Percentiles rank a stretch among this genome's conserved stretches.
These are phyloP conservation scores for Ogataea methanolica DNA, from an alignment of 805 yeast species.

Conservation along the genomic window DNA sequence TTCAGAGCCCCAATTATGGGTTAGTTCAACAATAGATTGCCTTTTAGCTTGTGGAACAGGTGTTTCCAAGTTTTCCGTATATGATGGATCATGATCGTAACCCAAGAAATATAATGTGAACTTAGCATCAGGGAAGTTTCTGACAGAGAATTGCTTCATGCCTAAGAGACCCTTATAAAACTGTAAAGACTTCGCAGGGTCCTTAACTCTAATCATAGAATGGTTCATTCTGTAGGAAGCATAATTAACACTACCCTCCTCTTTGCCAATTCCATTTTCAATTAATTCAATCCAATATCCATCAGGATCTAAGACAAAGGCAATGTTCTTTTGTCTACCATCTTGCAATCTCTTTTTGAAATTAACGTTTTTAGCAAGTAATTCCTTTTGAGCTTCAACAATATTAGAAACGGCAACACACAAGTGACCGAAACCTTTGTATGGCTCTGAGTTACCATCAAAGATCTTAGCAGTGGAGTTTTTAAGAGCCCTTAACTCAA, in stretches of 20 bases:
- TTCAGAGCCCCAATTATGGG: conserved; percentile 97
- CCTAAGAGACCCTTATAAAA: conserved; percentile 82
- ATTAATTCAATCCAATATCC: conserved; percentile 96
- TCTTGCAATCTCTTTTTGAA: conserved; percentile 83
- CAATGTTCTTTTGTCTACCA: conserved; percentile 91
- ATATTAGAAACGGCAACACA: conserved; percentile 85
- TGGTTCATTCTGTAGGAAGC: conserved; percentile 65
- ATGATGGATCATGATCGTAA: conserved; percentile 46
- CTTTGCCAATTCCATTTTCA: conserved; percentile 45
- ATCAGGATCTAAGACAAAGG: conserved; percentile 92
- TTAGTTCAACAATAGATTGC: conserved; percentile 80
- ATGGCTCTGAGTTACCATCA: conserved; percentile 82
- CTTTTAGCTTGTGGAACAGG: conserved; percentile 34
- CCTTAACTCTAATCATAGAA: conserved; percentile 89
- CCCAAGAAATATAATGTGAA: conserved; percentile 87
- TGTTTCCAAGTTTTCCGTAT: conserved; percentile 38
- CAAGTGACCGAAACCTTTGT: conserved; percentile 92
- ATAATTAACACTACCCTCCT: conserved; percentile 35
- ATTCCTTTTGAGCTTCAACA: conserved; percentile 49
- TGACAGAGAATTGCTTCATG: conserved; percentile 60
- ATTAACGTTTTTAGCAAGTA: conserved; percentile 58
- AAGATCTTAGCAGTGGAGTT: conserved; percentile 55
- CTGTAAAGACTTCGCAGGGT: conserved; percentile 66
- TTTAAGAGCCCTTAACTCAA: conserved; percentile 78
- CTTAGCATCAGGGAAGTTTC: conserved; percentile 60